Evolutionary conservation across 192 early-diverging fungal species (phyloP).

Genomic region (Linnemannia hyalina): DNA sequence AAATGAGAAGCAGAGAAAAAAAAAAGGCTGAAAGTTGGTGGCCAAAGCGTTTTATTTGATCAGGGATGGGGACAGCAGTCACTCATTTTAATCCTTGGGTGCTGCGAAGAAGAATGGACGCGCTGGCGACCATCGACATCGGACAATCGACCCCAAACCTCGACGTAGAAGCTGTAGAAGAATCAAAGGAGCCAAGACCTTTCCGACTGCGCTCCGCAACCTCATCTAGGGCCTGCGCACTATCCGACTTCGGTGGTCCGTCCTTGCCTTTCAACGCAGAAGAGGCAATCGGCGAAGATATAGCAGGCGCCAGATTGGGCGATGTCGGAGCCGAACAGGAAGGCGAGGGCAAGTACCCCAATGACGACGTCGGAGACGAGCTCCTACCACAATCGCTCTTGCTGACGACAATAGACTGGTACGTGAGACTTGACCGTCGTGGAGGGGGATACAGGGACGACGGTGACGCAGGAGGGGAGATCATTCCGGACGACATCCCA

Average conservation of each 20-base stretch:
- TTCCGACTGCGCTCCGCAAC: constrained; percentile 17
- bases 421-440: background rate
- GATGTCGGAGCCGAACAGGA: background rate
- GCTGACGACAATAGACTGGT: background rate
- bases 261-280: background rate
- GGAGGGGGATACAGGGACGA: background rate
- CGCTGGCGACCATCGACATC: background rate
- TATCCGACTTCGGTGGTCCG: constrained; percentile 8
- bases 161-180: background rate
- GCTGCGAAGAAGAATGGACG: background rate
- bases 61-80: background rate
- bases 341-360: background rate
- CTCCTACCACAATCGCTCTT: no score
- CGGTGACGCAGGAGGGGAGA: background rate
- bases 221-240: background rate
- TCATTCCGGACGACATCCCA: background rate
- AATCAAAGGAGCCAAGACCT: background rate
- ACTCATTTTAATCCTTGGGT: background rate
- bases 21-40: background rate
- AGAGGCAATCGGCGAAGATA: background rate
- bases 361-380: background rate
- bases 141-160: background rate
- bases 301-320: background rate
- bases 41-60: constrained; percentile 15
- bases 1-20: background rate